Conservation (phyloP, 2,329 filamentous ascomycete genomes). For the Cladosporium sp. region DNA sequence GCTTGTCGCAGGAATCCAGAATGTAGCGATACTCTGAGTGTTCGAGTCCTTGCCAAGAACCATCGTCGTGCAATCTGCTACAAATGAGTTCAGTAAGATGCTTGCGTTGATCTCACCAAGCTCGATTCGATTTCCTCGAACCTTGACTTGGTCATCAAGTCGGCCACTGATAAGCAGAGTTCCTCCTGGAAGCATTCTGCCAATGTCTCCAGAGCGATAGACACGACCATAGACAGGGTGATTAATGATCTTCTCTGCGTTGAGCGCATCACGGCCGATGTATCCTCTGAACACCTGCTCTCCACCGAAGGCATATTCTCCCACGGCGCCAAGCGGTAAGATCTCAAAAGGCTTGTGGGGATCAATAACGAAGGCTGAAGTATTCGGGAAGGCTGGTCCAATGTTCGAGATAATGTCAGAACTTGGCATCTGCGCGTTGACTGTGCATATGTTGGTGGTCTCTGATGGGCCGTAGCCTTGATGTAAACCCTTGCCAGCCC, state of each 20-base stretch:
- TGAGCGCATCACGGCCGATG: constrained; percentile 61
- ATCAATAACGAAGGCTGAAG: constrained; percentile 64
- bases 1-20: constrained; percentile 55
- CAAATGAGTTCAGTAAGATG: constrained; percentile 49
- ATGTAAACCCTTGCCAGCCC: constrained; percentile 65
- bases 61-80: constrained; percentile 62
- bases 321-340: constrained; percentile 67
- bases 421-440: constrained; percentile 56
- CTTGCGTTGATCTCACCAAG: constrained; percentile 68
- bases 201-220: constrained; percentile 79
- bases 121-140: constrained; percentile 76
- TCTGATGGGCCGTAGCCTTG: constrained; percentile 84
- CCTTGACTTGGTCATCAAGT: constrained; percentile 75
- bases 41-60: constrained; percentile 44
- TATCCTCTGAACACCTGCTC: constrained; percentile 75
- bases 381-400: constrained; percentile 70
- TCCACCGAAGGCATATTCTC: constrained; percentile 84
- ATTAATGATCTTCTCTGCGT: constrained; percentile 62
- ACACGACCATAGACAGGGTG: constrained; percentile 67
- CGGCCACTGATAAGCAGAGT: constrained; percentile 70
- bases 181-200: constrained; percentile 71
- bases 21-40: constrained; percentile 55
- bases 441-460: constrained; percentile 81
- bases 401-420: constrained; percentile 67
- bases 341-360: constrained; percentile 43